Base-by-base conservation (phyloP, 164 flowering plant genomes). In the Liquidambar formosana region DNA sequence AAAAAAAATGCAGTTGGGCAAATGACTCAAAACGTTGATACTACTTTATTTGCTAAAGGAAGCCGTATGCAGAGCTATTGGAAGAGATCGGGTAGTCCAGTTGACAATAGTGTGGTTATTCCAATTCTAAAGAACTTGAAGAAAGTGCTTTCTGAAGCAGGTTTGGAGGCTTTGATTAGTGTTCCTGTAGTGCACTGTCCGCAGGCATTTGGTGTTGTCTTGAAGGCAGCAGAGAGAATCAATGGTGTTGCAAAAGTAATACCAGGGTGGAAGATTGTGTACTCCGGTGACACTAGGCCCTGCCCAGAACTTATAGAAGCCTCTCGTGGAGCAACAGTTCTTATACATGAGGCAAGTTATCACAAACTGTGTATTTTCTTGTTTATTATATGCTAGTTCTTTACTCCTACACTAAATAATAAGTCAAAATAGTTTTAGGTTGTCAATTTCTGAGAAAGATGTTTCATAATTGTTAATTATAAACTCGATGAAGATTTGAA, bases 281-380 rank as follows among this genome's bases (percentile, higher is more conserved):
- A 96, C 71, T 96, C 99, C 18, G 99, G 99, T 43, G 99, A 96
- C 74, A 93, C 98, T 16, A 83, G 99, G 78, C 99, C 99, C 44
- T 91, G 99, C 66, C 84, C 83, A 3, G 87, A 84, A 61, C 74
- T 93, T 52, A 79, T 83, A 28, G 81, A 86, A 69, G 99, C 97
- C n/a, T 83, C 98, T 66, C 83, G 67, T 22, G 97, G 87, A 27
- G 97, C 99, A 11, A 95, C 99, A 8, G 79, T 91, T 75, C 97
- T 95, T 63, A 91, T 95, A 73, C 99, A 95, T n/a, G 99, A 95
- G 97, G 99, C 64, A 82, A 77, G 78, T 74, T 67, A 43, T 61
- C 49, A 0, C 5, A 38, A 16, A 12, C 45, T 14, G 11, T 26
- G 18, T n/a, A 10, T 53, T n/a, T 13, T 22, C 54, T 15, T 10